Conservation (phyloP, 306 rosid genomes). For the Boehmeria nivea region DNA sequence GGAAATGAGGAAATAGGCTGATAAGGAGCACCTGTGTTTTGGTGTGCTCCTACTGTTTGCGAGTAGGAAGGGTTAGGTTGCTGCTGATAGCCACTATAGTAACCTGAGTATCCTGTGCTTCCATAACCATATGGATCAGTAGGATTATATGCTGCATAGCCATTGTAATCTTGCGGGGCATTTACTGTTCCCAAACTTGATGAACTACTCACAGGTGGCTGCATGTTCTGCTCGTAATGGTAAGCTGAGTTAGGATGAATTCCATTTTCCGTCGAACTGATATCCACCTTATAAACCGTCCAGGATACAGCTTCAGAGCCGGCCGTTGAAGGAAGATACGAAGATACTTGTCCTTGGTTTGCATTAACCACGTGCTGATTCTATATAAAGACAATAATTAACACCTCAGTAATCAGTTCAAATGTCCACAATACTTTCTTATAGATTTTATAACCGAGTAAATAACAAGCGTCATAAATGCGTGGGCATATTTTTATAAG, state of each 20-base stretch:
- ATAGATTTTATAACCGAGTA: too few relatives aligned
- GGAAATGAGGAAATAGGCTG: conserved; percentile 99
- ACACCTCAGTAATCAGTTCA: background rate
- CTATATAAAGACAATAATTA: conserved; percentile 34
- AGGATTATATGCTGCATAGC: conserved; percentile 80
- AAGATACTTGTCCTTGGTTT: conserved; percentile 52
- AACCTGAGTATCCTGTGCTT: conserved; percentile 72
- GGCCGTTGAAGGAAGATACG: conserved; percentile 42
- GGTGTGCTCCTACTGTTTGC: conserved; percentile 97
- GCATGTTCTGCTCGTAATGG: conserved; percentile 66
- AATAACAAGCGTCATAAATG: too few relatives aligned
- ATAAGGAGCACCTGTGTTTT: conserved; percentile 99
- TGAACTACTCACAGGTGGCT: conserved; percentile 72
- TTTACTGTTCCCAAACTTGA: conserved; percentile 82
- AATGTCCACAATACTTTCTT: too few relatives aligned
- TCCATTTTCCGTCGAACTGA: conserved; percentile 57
- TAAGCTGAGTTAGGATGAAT: conserved; percentile 52
- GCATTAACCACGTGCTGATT: conserved; percentile 42
- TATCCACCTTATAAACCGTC: conserved; percentile 45
- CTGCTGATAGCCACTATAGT: conserved; percentile 85
- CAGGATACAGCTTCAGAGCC: conserved; percentile 65
- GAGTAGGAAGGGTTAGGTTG: conserved; percentile 82
- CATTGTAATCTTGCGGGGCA: conserved; percentile 80
- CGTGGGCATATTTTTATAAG: too few relatives aligned
- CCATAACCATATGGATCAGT: conserved; percentile 85